Evolutionary conservation across 2,329 filamentous ascomycete species (phyloP).

Genomic region (Fusarium foetens): DNA sequence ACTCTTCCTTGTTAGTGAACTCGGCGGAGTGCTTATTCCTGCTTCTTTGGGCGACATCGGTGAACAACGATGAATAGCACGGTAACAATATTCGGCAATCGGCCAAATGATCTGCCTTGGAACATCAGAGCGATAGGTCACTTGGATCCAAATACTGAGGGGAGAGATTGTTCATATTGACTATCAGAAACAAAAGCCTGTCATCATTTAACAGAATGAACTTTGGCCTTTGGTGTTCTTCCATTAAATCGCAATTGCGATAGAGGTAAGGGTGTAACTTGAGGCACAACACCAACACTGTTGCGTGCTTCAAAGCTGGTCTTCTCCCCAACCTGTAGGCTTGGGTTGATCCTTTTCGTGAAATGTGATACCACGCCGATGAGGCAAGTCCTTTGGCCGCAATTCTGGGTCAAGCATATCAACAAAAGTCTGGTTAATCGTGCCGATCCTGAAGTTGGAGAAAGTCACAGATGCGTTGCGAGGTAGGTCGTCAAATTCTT

Average conservation of each 20-base stretch:
- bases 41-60: neutral
- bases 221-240: neutral
- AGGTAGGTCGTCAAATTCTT: neutral
- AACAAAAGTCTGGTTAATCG: neutral
- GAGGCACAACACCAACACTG: neutral
- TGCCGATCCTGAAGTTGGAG: neutral
- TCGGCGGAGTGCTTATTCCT: neutral
- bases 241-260: accelerated
- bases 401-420: neutral
- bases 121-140: neutral
- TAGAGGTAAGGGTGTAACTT: neutral
- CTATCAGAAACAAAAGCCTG: accelerated
- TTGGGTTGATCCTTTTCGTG: neutral
- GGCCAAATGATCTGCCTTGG: neutral
- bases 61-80: neutral
- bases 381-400: neutral
- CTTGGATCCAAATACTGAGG: no score
- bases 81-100: neutral
- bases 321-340: neutral
- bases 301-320: neutral
- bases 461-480: neutral
- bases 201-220: neutral
- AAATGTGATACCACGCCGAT: neutral
- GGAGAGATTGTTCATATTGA: neutral
- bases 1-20: neutral